phyloP scores from a whole-genome alignment of 257 asterid species.

The Mitragyna speciosa region DNA sequence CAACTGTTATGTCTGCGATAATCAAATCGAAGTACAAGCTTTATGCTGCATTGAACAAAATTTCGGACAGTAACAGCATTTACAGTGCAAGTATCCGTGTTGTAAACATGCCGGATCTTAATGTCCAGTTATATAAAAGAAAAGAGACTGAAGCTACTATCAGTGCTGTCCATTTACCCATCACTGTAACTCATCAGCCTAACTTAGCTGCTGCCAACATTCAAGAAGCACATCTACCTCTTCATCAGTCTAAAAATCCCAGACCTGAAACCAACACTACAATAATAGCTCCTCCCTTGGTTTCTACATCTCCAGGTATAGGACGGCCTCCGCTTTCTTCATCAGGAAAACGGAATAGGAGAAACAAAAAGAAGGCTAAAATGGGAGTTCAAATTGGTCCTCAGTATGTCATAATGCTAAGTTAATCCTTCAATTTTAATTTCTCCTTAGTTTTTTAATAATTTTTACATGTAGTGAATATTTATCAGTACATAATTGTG shows the following conservation, averaged over 20 bases:
- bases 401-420: constrained; percentile 33
- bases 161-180: constrained; percentile 6
- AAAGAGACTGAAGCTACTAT: constrained; percentile 31
- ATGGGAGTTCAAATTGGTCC: constrained; percentile 21
- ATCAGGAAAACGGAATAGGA: constrained; percentile 27
- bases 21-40: constrained; percentile 46
- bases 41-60: constrained; percentile 35
- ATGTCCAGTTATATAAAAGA: constrained; percentile 10
- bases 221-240: constrained; percentile 19
- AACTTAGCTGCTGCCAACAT: constrained; percentile 14
- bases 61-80: constrained; percentile 17
- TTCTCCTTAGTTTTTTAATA: background rate
- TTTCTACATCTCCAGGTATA: constrained; percentile 43
- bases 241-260: constrained; percentile 37
- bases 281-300: constrained; percentile 26
- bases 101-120: background rate
- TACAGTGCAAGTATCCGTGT: constrained; percentile 17
- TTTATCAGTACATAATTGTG: background rate
- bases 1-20: constrained; percentile 35
- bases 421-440: background rate
- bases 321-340: constrained; percentile 11
- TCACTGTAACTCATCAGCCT: constrained; percentile 8
- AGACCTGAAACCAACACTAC: constrained; percentile 18
- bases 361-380: constrained; percentile 34
- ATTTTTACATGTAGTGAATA: background rate